A percentile compares a stretch with the other conserved stretches of the same genome.
phyloP scores from a whole-genome alignment of 2,329 filamentous ascomycete genomes.

The Diplodia scrobiculata region DNA sequence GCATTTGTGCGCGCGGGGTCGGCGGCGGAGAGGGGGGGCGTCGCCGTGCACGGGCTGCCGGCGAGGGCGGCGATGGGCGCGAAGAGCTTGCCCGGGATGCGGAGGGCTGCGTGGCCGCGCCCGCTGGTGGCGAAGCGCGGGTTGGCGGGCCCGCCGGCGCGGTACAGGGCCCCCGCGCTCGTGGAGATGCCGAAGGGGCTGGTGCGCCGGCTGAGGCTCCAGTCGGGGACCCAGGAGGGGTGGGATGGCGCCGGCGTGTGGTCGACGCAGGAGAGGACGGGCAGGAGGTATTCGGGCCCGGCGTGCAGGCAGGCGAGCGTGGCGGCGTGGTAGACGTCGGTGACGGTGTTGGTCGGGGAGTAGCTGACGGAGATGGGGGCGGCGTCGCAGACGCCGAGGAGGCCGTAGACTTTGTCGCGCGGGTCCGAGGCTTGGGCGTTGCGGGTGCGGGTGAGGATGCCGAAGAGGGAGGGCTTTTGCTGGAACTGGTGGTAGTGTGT shows the following conservation, averaged over 20 bases:
- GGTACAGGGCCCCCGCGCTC: slow-evolving; percentile 33
- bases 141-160: slow-evolving; percentile 26
- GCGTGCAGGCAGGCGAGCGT: slow-evolving; percentile 21
- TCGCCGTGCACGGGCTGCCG: neutral
- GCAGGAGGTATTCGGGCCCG: slow-evolving; percentile 24
- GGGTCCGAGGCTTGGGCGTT: slow-evolving; percentile 34
- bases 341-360: slow-evolving; percentile 12
- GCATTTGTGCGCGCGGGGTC: slow-evolving; percentile 29
- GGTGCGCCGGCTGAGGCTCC: slow-evolving; percentile 34
- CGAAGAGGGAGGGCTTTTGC: slow-evolving; percentile 22
- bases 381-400: slow-evolving; percentile 33
- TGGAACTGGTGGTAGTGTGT: slow-evolving; percentile 5
- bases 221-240: slow-evolving; percentile 37
- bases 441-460: slow-evolving; percentile 32
- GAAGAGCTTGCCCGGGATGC: neutral
- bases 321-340: neutral
- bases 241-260: slow-evolving; percentile 30
- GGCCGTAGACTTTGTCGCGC: slow-evolving; percentile 38
- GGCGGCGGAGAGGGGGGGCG: slow-evolving; percentile 32
- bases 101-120: neutral
- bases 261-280: slow-evolving; percentile 35
- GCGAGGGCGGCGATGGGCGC: neutral
- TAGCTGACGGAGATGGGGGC: slow-evolving; percentile 33
- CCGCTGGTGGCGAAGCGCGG: neutral
- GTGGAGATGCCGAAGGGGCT: slow-evolving; percentile 35